Evolutionary conservation across 176 grass and related monocot genomes (phyloP).

Genomic region (Carex littledalei): DNA sequence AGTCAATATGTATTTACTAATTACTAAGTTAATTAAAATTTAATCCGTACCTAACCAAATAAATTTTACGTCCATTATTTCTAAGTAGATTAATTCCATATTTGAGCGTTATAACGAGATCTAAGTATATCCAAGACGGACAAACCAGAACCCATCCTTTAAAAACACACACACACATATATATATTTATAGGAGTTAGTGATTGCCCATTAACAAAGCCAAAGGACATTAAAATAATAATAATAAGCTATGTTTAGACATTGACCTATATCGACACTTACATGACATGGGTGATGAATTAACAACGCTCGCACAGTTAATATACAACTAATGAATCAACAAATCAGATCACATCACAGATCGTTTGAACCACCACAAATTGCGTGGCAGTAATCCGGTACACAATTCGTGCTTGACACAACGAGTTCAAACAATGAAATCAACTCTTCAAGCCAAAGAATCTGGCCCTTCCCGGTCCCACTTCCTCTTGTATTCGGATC

Average conservation of each 20-base stretch:
- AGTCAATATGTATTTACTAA: too few relatives aligned
- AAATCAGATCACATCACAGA: neutral
- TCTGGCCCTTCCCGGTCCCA: neutral
- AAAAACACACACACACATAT: neutral
- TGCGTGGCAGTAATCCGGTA: slow-evolving; percentile 12
- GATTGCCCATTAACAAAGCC: slow-evolving; percentile 7
- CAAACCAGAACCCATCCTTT: neutral
- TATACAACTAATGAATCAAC: neutral
- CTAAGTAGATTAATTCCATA: neutral
- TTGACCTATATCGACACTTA: neutral
- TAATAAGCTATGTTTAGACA: neutral
- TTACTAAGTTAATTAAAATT: too few relatives aligned
- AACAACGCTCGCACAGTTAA: neutral
- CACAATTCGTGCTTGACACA: slow-evolving; percentile 25
- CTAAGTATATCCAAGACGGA: neutral
- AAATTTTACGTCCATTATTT: too few relatives aligned
- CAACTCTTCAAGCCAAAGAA: slow-evolving; percentile 3
- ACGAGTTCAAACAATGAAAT: neutral
- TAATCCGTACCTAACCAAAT: too few relatives aligned
- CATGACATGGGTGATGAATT: neutral
- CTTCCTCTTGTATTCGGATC: neutral
- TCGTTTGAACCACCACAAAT: neutral
- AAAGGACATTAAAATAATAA: neutral
- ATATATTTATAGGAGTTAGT: neutral
- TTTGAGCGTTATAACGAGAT: neutral